Base-by-base conservation (phyloP, 2,329 filamentous ascomycete genomes). In the Torrubiellomyces zombiae region DNA sequence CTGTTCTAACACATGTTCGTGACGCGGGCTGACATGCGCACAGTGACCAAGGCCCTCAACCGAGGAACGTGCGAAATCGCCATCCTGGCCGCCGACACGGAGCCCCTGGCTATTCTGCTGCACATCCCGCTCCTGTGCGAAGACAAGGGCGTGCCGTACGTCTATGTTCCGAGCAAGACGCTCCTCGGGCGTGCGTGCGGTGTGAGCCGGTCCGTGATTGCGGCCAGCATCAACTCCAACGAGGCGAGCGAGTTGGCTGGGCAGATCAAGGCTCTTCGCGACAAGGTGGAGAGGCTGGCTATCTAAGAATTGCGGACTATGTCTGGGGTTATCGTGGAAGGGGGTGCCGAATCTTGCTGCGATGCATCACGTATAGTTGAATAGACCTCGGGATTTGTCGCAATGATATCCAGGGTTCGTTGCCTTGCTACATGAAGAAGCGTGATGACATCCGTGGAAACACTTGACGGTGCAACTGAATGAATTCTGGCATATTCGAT, bases 251-350 rank as follows among this genome's bases (percentile, higher is more conserved):
- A 94, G 54, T 64, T 95, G 32, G 79, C 75, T 53, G 68, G 70
- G 45, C 82, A 91, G 64, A 94, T 95, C 54, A 69, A 78, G 42
- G 66, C 74, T 37, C 64, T 94, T 46, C 91, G 86, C 65, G 80
- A 91, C 57, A 91, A 93, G 72, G 80, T 95, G 28, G 86, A 95
- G 67, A 71, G 85, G 43, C 67, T 94, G 39, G 83, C 86, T 63
- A 93, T 94, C 59, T 94, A 75, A 69, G 39, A 5, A 10, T 12
- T 9, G 5, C 15, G 10, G n/a, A 14, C 7, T n/a, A 10, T n/a
- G n/a, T n/a, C n/a, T 7, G 20, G 14, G 16, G 17, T 7, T 12
- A 19, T 12, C 13, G 24, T 21, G 18, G 18, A n/a, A n/a, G n/a
- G n/a, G n/a, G n/a, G n/a, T n/a, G n/a, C n/a, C n/a, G n/a, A n/a